These are phyloP conservation scores for Acephala macrosclerotiorum DNA, from an alignment of 2,329 filamentous ascomycete genomes.

Conservation along the genomic window DNA sequence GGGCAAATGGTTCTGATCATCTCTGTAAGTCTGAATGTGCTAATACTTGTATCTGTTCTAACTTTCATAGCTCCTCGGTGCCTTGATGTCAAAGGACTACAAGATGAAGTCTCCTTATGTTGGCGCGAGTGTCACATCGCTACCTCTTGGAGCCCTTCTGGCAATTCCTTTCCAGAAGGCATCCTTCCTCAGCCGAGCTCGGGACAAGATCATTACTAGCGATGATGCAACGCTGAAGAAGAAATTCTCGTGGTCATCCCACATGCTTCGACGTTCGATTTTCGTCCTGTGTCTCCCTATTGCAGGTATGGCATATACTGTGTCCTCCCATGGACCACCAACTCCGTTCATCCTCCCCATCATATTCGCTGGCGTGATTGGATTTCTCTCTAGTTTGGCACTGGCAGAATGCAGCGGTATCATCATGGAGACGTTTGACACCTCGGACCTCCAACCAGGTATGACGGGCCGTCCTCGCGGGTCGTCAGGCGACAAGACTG, in stretches of 20 bases:
- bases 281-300: constrained; percentile 74
- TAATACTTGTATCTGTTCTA: constrained; percentile 25
- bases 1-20: constrained; percentile 78
- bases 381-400: constrained; percentile 75
- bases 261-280: constrained; percentile 71
- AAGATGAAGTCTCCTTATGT: constrained; percentile 68
- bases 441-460: constrained; percentile 78
- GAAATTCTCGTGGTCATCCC: constrained; percentile 73
- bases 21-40: constrained; percentile 55
- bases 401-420: constrained; percentile 79
- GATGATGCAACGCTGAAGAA: constrained; percentile 72
- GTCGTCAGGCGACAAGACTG: constrained; percentile 53
- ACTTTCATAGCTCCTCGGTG: constrained; percentile 64
- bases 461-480: constrained; percentile 65
- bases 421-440: constrained; percentile 83
- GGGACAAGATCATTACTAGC: constrained; percentile 63
- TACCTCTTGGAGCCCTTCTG: constrained; percentile 73
- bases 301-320: constrained; percentile 70
- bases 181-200: constrained; percentile 70
- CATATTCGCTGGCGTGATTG: constrained; percentile 69
- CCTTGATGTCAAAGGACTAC: constrained; percentile 75
- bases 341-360: constrained; percentile 69
- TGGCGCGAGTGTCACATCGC: constrained; percentile 69
- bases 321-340: constrained; percentile 68
- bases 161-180: constrained; percentile 79